Percentiles rank a stretch among this genome's conserved stretches.
Conservation (phyloP, 352 stramenopile genomes). For the Peronosclerospora sorghi region DNA sequence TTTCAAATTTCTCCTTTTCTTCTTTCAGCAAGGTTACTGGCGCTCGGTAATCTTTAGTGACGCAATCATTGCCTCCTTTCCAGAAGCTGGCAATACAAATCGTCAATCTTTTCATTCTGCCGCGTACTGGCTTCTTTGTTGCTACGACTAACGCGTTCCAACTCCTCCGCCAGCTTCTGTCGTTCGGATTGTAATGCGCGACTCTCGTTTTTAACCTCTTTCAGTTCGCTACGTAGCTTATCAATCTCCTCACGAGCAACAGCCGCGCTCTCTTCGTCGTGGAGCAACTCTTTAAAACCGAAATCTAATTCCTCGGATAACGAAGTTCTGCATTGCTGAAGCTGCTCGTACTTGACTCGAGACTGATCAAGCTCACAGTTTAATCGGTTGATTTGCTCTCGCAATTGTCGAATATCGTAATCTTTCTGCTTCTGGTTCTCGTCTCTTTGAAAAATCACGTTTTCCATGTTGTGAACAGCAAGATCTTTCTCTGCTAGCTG, state of each 20-base stretch:
- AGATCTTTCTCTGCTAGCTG: slow-evolving; percentile 39
- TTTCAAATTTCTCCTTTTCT: slow-evolving; percentile 31
- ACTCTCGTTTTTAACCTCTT: slow-evolving; percentile 27
- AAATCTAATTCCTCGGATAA: slow-evolving; percentile 51
- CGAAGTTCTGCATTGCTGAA: slow-evolving; percentile 34
- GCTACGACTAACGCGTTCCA: slow-evolving; percentile 20
- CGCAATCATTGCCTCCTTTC: slow-evolving; percentile 31
- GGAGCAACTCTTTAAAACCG: slow-evolving; percentile 57
- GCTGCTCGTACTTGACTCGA: slow-evolving; percentile 40
- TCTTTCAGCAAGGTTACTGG: slow-evolving; percentile 25
- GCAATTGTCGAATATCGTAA: slow-evolving; percentile 31
- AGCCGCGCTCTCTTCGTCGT: slow-evolving; percentile 48
- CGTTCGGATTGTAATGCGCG: slow-evolving; percentile 18
- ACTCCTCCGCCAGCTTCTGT: slow-evolving; percentile 19
- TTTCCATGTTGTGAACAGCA: slow-evolving; percentile 29
- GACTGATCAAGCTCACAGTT: slow-evolving; percentile 31
- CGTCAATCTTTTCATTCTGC: slow-evolving; percentile 43
- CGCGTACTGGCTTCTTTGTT: slow-evolving; percentile 13
- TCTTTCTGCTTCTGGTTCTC: slow-evolving; percentile 30
- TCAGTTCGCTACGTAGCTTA: slow-evolving; percentile 32
- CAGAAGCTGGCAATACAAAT: slow-evolving; percentile 39
- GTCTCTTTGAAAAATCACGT: slow-evolving; percentile 27
- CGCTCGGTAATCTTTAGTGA: slow-evolving; percentile 27
- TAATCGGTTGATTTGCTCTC: slow-evolving; percentile 25
- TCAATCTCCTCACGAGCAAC: slow-evolving; percentile 32